Conservation (phyloP, 306 rosid species). For the Lupinus albus region DNA sequence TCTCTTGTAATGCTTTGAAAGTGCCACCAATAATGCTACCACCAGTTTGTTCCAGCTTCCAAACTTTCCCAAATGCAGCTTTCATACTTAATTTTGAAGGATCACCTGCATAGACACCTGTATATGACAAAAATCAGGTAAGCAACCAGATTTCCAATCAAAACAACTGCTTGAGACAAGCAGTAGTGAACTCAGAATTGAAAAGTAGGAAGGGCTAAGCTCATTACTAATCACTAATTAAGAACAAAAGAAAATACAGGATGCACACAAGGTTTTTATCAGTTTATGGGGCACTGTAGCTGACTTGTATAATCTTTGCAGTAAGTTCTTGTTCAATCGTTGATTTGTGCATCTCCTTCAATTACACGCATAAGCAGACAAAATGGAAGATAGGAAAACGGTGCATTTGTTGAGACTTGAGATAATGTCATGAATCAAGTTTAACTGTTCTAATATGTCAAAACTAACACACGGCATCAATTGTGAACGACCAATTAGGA, state of each 20-base stretch:
- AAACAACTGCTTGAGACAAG: slow-evolving; percentile 1
- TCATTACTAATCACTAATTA: slow-evolving; percentile 1
- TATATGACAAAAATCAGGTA: slow-evolving; percentile 37
- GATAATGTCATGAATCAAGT: slow-evolving; percentile 11
- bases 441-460: slow-evolving; percentile 18
- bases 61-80: slow-evolving; percentile 97
- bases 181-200: slow-evolving; percentile 16
- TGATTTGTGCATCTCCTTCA: slow-evolving; percentile 14
- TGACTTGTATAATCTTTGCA: not conserved
- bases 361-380: slow-evolving; percentile 5
- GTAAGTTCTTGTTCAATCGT: slow-evolving; percentile 13
- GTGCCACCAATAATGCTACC: slow-evolving; percentile 97
- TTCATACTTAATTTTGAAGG: slow-evolving; percentile 98
- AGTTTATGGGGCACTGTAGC: not conserved
- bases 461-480: slow-evolving; percentile 16
- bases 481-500: slow-evolving; percentile 13
- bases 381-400: slow-evolving; percentile 14
- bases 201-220: slow-evolving; percentile 30
- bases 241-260: not conserved
- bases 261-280: not conserved
- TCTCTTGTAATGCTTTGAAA: slow-evolving; percentile 88
- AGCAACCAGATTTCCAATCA: slow-evolving; percentile 12
- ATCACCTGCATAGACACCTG: slow-evolving; percentile 98
- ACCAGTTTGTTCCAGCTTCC: slow-evolving; percentile 91
- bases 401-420: slow-evolving; percentile 14